phyloP scores from a whole-genome alignment of 2,329 filamentous ascomycete genomes.

The Pseudocercospora cruenta region DNA sequence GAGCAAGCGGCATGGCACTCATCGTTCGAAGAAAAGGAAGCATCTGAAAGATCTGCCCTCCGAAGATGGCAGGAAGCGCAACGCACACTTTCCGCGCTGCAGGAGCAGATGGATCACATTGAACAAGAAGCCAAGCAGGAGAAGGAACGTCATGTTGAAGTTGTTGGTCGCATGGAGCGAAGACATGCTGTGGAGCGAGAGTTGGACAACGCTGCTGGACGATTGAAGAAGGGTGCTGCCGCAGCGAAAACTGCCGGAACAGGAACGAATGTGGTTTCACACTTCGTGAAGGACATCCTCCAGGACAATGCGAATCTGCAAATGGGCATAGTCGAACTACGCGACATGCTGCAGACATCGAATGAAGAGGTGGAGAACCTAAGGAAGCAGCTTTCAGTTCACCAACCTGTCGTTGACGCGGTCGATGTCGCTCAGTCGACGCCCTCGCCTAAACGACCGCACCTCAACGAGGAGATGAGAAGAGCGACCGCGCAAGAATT shows the following conservation, averaged over 20 bases:
- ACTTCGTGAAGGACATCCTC: constrained; percentile 93
- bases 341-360: constrained; percentile 86
- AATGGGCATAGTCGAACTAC: constrained; percentile 84
- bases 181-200: constrained; percentile 81
- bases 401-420: constrained; percentile 67
- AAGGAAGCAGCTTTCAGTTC: constrained; percentile 76
- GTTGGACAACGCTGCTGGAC: constrained; percentile 75
- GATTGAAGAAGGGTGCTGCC: constrained; percentile 82
- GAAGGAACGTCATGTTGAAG: constrained; percentile 76
- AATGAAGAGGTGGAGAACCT: constrained; percentile 92
- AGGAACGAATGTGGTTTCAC: constrained; percentile 74
- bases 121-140: constrained; percentile 82
- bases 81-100: constrained; percentile 73
- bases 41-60: constrained; percentile 77
- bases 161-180: constrained; percentile 80
- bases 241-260: constrained; percentile 67
- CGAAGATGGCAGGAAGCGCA: constrained; percentile 87
- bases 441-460: constrained; percentile 31
- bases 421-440: constrained; percentile 28
- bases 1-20: constrained; percentile 77
- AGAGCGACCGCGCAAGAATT: constrained; percentile 73
- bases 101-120: constrained; percentile 86
- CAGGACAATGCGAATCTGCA: constrained; percentile 95
- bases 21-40: constrained; percentile 66
- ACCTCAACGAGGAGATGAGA: constrained; percentile 68